Conservation (phyloP, 108 stramenopile genomes). For the Cyclotella distinguenda region DNA sequence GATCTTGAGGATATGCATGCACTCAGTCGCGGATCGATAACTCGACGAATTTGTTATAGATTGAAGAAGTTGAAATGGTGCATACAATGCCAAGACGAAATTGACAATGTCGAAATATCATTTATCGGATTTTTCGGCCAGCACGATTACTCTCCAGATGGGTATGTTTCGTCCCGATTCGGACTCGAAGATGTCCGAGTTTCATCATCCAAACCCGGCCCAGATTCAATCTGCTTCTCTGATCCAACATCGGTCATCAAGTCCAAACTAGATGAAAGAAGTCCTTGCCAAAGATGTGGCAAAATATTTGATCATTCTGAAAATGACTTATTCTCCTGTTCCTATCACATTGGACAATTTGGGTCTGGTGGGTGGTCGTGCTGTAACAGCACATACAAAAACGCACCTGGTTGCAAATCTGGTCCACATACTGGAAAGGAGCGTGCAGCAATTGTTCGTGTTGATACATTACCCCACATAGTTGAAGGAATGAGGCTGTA, state of each 20-base stretch:
- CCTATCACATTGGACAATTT: conserved; percentile 37
- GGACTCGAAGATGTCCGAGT: conserved; percentile 46
- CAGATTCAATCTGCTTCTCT: conserved; percentile 41
- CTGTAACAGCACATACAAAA: conserved; percentile 16
- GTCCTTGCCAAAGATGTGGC: conserved; percentile 45
- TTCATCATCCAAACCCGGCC: conserved; percentile 33
- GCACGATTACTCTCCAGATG: conserved; percentile 40
- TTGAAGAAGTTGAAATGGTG: conserved; percentile 46
- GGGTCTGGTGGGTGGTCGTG: conserved; percentile 34
- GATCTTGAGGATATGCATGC: conserved; percentile 37
- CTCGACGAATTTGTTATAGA: conserved; percentile 36
- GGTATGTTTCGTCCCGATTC: conserved; percentile 32
- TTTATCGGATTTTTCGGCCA: conserved; percentile 48
- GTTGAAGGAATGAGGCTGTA: conserved; percentile 50
- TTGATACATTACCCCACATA: conserved; percentile 42
- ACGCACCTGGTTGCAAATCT: conserved; percentile 44
- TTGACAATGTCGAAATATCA: conserved; percentile 44
- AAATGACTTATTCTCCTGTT: conserved; percentile 39
- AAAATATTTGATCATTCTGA: conserved; percentile 39
- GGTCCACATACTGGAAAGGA: conserved; percentile 56
- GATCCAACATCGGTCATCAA: conserved; percentile 41
- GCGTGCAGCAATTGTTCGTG: conserved; percentile 42
- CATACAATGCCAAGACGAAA: conserved; percentile 36
- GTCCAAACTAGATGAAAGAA: conserved; percentile 37
- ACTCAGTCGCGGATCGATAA: conserved; percentile 21